Evolutionary conservation across 441 rosid genomes (phyloP), one percentile per base, ranked within the genome.

Genomic region (Biscutella laevigata): DNA sequence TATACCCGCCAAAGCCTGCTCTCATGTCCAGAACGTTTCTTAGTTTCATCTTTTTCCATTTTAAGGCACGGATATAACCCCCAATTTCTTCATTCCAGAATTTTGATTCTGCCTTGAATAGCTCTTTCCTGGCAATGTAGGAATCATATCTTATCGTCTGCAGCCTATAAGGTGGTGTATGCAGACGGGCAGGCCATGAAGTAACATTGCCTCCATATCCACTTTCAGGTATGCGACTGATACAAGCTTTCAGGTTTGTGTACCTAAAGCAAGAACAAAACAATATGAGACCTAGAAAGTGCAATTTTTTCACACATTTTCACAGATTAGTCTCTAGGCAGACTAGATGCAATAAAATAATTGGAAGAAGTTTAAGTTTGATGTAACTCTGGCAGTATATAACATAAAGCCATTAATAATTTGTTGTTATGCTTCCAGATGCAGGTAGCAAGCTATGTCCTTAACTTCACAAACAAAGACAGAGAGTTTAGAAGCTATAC

Each of bases 1-100:
- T 12, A 21, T 84, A 92, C 97, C 99, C 97, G 75, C 95, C 99
- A 76, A 75, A 92, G 76, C 90, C 79, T 50, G 97, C 95, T 74
- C 67, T 92, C 97, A 92, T 89, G 76, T 92, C 99, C 80, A 92
- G 25, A 5, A 92, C 84, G 57, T 92, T 92, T 88, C 97, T 77
- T 32, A 88, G 36, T 53, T 68, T 86, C 62, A 71, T 61, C 66
- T 75, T 72, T 77, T 68, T 84, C 99, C 95, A 86, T 36, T 72
- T 82, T 46, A 84, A 73, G 62, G 64, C 87, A 26, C 88, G 82
- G 17, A 84, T 64, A 72, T 75, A 92, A 42, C 95, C 71, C 11
- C 68, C 78, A 33, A 92, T 70, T 43, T 73, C 84, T 60, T 83
- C 96, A 10, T 57, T 68, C 99, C 99, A 88, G 75, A 75, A 88